Conservation (phyloP, 75 land plant species). For the Azolla pinnata region DNA sequence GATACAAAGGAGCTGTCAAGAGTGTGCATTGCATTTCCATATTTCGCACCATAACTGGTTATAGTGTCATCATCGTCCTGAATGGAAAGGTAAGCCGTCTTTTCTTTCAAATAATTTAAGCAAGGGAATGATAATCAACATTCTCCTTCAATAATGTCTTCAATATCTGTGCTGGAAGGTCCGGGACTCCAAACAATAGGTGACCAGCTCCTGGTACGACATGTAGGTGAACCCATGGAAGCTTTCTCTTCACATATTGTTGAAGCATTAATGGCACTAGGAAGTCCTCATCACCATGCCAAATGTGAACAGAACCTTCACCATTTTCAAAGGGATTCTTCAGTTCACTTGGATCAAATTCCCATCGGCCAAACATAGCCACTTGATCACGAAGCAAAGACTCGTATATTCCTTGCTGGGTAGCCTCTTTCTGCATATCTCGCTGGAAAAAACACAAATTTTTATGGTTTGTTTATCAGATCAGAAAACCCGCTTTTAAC, state of each 20-base stretch:
- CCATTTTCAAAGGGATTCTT: slow-evolving; percentile 22
- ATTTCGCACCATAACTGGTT: no score
- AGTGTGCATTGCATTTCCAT: no score
- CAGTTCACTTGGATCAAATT: slow-evolving; percentile 19
- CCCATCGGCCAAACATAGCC: slow-evolving; percentile 30
- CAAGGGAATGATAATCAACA: no score
- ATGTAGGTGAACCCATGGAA: slow-evolving; percentile 55
- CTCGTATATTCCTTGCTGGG: slow-evolving; percentile 35
- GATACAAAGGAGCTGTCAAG: no score
- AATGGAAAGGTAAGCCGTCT: no score
- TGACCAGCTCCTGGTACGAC: slow-evolving; percentile 24
- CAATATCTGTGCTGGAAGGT: slow-evolving; percentile 34
- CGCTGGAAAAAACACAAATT: no score
- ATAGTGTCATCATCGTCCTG: no score
- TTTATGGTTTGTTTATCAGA: no score
- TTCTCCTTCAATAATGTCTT: slow-evolving; percentile 38
- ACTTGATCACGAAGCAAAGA: slow-evolving; percentile 25
- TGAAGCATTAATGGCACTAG: slow-evolving; percentile 36
- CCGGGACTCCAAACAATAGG: slow-evolving; percentile 29
- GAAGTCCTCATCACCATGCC: slow-evolving; percentile 36
- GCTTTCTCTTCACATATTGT: slow-evolving; percentile 20
- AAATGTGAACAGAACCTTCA: slow-evolving; percentile 21
- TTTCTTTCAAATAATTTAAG: no score
- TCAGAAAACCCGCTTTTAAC: no score
- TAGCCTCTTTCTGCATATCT: no score